Evolutionary conservation across 225 moss, liverwort and hornwort genomes (phyloP), one percentile per base, ranked within the genome.

Genomic region (Straminergon stramineum): DNA sequence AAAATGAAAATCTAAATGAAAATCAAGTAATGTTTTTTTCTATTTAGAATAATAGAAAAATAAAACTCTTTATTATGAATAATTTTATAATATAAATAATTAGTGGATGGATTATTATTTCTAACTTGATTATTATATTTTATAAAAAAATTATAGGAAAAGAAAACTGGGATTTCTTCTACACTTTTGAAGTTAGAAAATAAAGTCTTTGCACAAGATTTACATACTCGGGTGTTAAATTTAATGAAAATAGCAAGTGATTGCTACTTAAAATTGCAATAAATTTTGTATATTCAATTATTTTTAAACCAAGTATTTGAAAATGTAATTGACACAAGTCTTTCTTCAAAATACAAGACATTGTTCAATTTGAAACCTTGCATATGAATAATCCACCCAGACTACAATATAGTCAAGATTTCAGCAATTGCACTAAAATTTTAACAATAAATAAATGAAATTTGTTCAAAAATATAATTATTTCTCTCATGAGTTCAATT

Each of bases 1-100:
- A 94, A 75, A 92, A 93, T 87, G 86, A 88, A 24, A 90, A 86
- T 27, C 89, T 93, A 56, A 89, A 88, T 52, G 7, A 18, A 35
- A 90, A 66, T 79, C 71, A 66, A 48, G 93, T 91, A 17, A 41
- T 67, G 1, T 37, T 82, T 58, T 65, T 21, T 4, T 55, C 21
- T 15, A 41, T 81, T 43, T 79, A 37, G 28, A 17, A 34, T 70
- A 48, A 28, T 41, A 3, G 9, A 35, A 52, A 80, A 86, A 15
- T 65, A 2, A 24, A 65, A 13, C 7, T 34, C 34, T 27, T 82
- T 53, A 60, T 45, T 30, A 5, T 51, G 5, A 61, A 10, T 12
- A 56, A 32, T 32, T 71, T 89, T 1, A 23, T 6, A 34, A 32
- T 63, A 22, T 37, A 45, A 63, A 56, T 20, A n/a, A 56, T 32